Evolutionary conservation across 345 rosid species (phyloP), one percentile per base, ranked within the genome.

Genomic region (Eucalyptus caleyi): DNA sequence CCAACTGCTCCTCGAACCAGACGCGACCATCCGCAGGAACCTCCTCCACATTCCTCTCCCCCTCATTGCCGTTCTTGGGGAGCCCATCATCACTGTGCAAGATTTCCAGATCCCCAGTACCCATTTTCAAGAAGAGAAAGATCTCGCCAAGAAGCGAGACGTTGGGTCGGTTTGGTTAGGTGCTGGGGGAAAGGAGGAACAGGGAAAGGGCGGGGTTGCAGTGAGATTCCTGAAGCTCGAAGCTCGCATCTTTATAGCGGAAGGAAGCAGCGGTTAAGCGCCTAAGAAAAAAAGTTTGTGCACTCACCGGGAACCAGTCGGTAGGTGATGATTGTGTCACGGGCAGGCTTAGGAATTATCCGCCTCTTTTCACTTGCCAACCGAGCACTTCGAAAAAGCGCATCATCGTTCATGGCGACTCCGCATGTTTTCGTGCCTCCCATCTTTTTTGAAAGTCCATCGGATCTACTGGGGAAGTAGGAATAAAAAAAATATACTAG

Each of bases 1-100:
- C 98, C 49, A 97, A 94, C 90, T 93, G 90, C 91, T 97, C 99
- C 91, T 97, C 99, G 12, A 91, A 97, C 99, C 99, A 97, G 80
- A 91, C 87, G 72, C 30, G 42, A 21, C 83, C 83, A 40, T 77
- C 26, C 27, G 47, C 47, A 19, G 47, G 16, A 77, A 0, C 7
- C 27, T 77, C 83, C 83, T 77, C 83, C 83, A 77, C 83, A 77
- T 77, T 77, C 27, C 83, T 77, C 83, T 77, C 47, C 42, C 83
- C 90, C 80, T 92, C 95, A 87, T 91, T 93, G 91, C 92, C 93
- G 54, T 91, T 90, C 87, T 94, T 94, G 26, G 94, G 81, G 91
- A 94, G 94, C 6, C 93, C 95, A 90, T 93, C 95, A 89, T 93
- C 96, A 51, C 27, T 3, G 83, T 77, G 83, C 83, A 40, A 77